Base-by-base conservation (phyloP, 305 asterid genomes). In the Fraxinus greggii region DNA sequence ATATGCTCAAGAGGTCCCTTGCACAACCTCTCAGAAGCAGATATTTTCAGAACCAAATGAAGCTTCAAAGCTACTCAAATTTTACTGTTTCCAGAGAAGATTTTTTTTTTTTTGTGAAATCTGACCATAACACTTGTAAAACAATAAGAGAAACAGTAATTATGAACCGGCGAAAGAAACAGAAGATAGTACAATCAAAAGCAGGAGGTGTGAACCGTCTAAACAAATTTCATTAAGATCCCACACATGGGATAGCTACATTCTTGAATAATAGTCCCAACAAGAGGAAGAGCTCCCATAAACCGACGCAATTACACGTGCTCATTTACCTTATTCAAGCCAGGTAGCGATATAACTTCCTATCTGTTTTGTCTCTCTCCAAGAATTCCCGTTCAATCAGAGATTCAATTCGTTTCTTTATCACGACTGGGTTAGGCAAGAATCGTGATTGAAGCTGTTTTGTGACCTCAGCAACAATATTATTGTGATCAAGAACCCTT, bases 381-480 rank as follows among this genome's bases (percentile, higher is more conserved):
- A 84, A 84, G 67, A 84, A 84, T 32, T 84, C 87, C 75, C 87
- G 69, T 76, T 84, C 87, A 77, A 84, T 84, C 74, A 84, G 65
- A 17, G 87, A 84, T 79, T 84, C 87, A n/a, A 84, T 84, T 23
- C 87, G 84, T 40, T 84, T 84, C 85, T 84, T 84, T 81, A 84
- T 77, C 6, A 84, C 82, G 26, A 84, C 87, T 9, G 87, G 87
- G 79, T 84, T 84, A 36, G 87, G 82, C 56, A 84, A 69, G 84
- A 84, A 84, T 33, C 87, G 72, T 12, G 84, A 81, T 77, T 84
- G 84, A 10, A 84, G 79, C 84, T 84, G 87, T 74, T 84, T 84
- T 3, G 87, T 84, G 7, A 84, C 87, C 63, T 84, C 87, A 3
- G 87, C 82, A 76, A 84, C 87, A 54, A 84, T 72, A 29, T 84